Conservation (phyloP, 768 basidiomycete genomes). For the Neoboletus brunneissimus region DNA sequence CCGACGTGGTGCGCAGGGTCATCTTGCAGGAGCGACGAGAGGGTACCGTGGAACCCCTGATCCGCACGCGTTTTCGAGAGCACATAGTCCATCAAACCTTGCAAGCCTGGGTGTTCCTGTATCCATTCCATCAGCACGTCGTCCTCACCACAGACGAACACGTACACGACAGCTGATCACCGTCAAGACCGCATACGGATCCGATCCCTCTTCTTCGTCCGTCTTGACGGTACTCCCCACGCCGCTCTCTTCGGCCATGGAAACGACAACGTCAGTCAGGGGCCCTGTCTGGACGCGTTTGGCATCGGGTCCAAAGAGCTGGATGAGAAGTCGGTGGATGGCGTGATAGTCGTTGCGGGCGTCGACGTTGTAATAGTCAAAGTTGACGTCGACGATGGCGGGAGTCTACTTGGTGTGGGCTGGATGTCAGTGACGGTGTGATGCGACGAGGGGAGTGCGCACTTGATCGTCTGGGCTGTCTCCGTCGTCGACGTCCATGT, state of each 20-base stretch:
- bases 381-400: constrained; percentile 37
- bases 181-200: constrained; percentile 86
- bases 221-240: constrained; percentile 92
- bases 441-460: constrained; percentile 20
- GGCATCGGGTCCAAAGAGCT: constrained; percentile 73
- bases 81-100: constrained; percentile 67
- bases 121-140: not conserved
- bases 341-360: constrained; percentile 83
- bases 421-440: not conserved
- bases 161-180: constrained; percentile 75
- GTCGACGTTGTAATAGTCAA: constrained; percentile 91
- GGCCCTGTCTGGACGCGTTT: constrained; percentile 66
- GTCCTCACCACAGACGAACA: not conserved
- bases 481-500: constrained; percentile 34
- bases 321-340: constrained; percentile 66
- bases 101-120: constrained; percentile 72
- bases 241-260: constrained; percentile 65
- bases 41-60: constrained; percentile 47
- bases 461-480: constrained; percentile 41
- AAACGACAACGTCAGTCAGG: constrained; percentile 75
- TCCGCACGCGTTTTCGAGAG: constrained; percentile 56
- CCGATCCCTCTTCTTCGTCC: constrained; percentile 48
- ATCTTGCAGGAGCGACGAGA: constrained; percentile 41
- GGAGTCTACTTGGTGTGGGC: constrained; percentile 13
- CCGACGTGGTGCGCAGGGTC: constrained; percentile 55